phyloP scores from a whole-genome alignment of 2,329 filamentous ascomycete genomes.

The Akanthomyces muscarius region DNA sequence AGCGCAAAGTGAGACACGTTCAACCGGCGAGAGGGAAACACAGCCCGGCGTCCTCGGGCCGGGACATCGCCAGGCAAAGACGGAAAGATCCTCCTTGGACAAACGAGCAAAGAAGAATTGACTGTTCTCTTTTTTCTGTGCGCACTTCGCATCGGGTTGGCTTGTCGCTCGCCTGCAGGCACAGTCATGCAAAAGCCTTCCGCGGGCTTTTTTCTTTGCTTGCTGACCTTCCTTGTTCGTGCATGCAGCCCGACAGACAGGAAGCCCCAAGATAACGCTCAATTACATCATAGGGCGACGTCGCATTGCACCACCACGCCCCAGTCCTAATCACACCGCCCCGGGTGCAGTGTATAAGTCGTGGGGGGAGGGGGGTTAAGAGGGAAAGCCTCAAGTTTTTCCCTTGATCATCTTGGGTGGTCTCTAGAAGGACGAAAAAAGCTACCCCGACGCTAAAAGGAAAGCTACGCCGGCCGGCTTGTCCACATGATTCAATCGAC shows the following conservation, averaged over 20 bases:
- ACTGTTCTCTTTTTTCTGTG: too few species aligned
- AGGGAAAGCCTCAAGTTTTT: too few species aligned
- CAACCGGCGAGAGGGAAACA: too few species aligned
- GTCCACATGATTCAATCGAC: too few species aligned
- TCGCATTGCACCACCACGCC: too few species aligned
- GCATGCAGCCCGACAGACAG: background rate
- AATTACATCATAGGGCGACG: background rate
- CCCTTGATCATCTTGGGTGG: background rate
- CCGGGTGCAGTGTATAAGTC: background rate
- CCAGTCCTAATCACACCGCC: too few species aligned
- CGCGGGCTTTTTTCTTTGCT: background rate
- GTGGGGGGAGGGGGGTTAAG: background rate
- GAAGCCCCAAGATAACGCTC: background rate
- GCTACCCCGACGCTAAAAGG: background rate
- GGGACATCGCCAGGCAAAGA: background rate
- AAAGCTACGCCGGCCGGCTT: background rate
- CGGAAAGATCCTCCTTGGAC: too few species aligned
- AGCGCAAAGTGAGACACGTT: background rate
- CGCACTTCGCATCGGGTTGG: background rate
- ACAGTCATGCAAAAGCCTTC: background rate
- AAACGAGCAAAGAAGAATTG: too few species aligned
- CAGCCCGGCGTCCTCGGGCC: background rate
- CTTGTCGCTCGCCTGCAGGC: background rate
- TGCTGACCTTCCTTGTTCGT: background rate
- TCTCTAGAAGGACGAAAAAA: background rate